Conservation (phyloP, 2,329 filamentous ascomycete species). For the Colletotrichum sp. region DNA sequence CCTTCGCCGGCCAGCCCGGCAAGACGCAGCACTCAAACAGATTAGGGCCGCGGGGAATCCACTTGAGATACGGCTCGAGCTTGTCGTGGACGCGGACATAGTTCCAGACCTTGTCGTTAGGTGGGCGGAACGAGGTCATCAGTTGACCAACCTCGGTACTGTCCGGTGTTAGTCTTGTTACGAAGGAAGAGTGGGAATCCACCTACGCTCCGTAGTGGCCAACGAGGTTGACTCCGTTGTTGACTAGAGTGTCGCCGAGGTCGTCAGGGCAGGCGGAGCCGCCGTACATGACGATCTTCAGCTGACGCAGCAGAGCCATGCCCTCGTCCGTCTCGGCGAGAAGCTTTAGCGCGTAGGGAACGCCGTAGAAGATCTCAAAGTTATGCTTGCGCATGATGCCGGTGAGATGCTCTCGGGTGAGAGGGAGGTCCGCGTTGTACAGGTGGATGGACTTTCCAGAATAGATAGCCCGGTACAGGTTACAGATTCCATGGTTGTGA, state of each 20-base stretch:
- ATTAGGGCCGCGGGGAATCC: constrained; percentile 35
- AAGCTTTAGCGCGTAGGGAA: constrained; percentile 70
- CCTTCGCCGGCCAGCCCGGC: constrained; percentile 44
- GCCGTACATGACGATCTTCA: constrained; percentile 61
- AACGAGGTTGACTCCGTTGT: constrained; percentile 58
- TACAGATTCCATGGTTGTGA: constrained; percentile 64
- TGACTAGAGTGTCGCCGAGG: constrained; percentile 58
- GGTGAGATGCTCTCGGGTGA: constrained; percentile 55
- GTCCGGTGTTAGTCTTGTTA: background rate
- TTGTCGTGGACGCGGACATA: constrained; percentile 57
- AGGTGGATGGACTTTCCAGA: constrained; percentile 55
- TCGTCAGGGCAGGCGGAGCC: constrained; percentile 65
- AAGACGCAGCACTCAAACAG: constrained; percentile 42
- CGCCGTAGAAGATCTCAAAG: constrained; percentile 62
- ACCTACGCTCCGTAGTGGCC: constrained; percentile 62
- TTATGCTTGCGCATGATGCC: constrained; percentile 44
- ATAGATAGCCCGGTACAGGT: constrained; percentile 57
- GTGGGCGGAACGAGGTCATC: constrained; percentile 62
- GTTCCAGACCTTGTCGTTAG: constrained; percentile 63
- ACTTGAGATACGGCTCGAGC: constrained; percentile 38
- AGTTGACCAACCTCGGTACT: constrained; percentile 65
- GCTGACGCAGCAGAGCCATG: constrained; percentile 46
- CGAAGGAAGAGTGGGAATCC: background rate
- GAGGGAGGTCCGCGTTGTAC: constrained; percentile 59
- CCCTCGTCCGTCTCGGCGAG: constrained; percentile 64